Evolutionary conservation across 139 green algal species (phyloP), one percentile per base, ranked within the genome.

Genomic region (Helicosporidium sp.): DNA sequence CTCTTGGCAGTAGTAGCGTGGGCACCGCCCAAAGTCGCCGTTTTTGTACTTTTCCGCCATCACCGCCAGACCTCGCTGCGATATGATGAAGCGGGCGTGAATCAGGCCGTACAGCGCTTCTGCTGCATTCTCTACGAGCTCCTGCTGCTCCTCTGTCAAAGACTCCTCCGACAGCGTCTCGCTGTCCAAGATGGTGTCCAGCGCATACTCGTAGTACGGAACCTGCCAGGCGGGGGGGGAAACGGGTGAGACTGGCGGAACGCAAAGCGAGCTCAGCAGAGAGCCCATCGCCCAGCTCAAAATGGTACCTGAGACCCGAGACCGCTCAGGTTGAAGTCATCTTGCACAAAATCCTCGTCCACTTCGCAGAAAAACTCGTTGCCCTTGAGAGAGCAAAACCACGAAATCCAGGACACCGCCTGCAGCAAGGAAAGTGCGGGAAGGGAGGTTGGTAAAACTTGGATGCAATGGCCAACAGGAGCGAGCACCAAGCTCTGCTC

Each of bases 51-150:
- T 95, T 26, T 96, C 85, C 34, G 83, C 60, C 83, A 92, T 85
- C 15, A 70, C 62, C 3, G 52, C 49, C 19, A 85, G 51, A 24
- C 73, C 85, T 25, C 84, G 61, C 6, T 59, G 61, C 2, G 86
- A 95, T 7, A 96, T 60, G 43, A 94, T 91, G 62, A 81, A 95
- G 50, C 86, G 65, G 12, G 83, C 85, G 53, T 97, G 87, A 43
- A 97, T 94, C 27, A 97, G 76, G 35, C 87, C 87, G 55, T 97
- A 97, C 33, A 97, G 66, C 63, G 90, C 78, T 58, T 97, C 87
- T 3, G 87, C 87, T 20, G 87, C 87, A 48, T 60, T 78, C 62
- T 97, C 87, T n/a, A 95, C 74, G 52, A 92, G 36, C 63, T 85
- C 78, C 51, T 87, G 74, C 69, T 87, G 76, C 50, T 77, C 72